Percentiles rank a stretch among this genome's conserved stretches.
Evolutionary conservation across 2,329 filamentous ascomycete genomes (phyloP).

Genomic region (Stachybotrys chlorohalonatus): DNA sequence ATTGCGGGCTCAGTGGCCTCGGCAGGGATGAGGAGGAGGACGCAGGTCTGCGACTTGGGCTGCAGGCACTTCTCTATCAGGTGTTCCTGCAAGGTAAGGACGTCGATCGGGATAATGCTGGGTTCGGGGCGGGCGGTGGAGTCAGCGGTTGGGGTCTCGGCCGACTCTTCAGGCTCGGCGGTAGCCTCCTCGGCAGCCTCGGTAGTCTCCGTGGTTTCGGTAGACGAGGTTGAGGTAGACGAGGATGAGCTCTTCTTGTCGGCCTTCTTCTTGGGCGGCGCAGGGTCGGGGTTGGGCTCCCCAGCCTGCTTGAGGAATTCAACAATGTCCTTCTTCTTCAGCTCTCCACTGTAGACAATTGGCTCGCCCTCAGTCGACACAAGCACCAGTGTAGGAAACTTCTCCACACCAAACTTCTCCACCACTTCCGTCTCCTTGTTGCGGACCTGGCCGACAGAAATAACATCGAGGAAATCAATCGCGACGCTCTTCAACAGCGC

Average conservation of each 20-base stretch:
- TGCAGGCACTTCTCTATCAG: conserved; percentile 66
- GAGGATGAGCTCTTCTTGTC: conserved; percentile 24
- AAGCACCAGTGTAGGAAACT: conserved; percentile 74
- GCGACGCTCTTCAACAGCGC: conserved; percentile 75
- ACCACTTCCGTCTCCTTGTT: conserved; percentile 67
- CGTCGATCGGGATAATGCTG: conserved; percentile 51
- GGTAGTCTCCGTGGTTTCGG: conserved; percentile 19
- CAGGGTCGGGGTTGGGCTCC: conserved; percentile 67
- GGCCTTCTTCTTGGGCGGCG: conserved; percentile 29
- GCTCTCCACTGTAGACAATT: conserved; percentile 68
- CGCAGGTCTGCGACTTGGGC: conserved; percentile 69
- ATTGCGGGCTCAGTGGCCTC: conserved; percentile 40
- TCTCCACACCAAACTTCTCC: conserved; percentile 64
- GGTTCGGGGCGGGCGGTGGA: conserved; percentile 8
- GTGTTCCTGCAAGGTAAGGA: conserved; percentile 53
- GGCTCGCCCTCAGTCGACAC: conserved; percentile 63
- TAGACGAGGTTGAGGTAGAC: conserved; percentile 6
- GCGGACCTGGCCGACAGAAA: conserved; percentile 74
- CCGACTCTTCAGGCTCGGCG: conserved; percentile 20
- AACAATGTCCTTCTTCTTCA: conserved; percentile 76
- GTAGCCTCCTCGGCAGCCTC: conserved; percentile 16
- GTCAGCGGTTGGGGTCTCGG: conserved; percentile 20
- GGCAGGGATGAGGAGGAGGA: conserved; percentile 63
- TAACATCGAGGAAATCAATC: conserved; percentile 77
- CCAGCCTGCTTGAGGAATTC: conserved; percentile 75